Conservation (phyloP, 2,329 filamentous ascomycete species). For the Xylaria sp. region DNA sequence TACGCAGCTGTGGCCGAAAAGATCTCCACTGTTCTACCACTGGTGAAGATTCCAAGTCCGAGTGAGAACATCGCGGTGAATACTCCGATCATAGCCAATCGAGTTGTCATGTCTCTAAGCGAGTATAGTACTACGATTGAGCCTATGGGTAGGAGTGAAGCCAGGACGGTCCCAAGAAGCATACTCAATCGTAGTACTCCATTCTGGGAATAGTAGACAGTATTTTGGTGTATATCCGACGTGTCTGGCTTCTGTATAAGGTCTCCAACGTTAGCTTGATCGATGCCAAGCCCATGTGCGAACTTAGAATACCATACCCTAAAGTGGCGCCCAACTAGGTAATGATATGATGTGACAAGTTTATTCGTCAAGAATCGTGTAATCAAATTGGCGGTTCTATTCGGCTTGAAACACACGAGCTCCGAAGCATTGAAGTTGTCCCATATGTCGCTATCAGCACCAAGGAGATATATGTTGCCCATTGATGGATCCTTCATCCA, state of each 20-base stretch:
- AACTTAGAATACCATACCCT: neutral
- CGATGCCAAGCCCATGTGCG: neutral
- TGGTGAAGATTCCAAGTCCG: neutral
- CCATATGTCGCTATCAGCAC: neutral
- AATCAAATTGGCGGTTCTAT: neutral
- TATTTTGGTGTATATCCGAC: neutral
- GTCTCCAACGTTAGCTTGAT: neutral
- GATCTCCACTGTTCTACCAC: neutral
- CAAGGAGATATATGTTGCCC: neutral
- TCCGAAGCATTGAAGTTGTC: neutral
- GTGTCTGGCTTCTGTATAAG: neutral
- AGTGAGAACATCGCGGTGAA: conserved; percentile 1
- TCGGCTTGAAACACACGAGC: neutral
- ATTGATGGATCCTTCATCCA: neutral
- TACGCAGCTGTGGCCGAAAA: conserved; percentile 5
- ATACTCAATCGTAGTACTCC: neutral
- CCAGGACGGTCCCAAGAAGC: neutral
- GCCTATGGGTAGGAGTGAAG: neutral
- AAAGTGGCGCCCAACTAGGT: neutral
- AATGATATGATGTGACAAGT: neutral
- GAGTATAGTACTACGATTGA: conserved; percentile 2
- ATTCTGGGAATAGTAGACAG: neutral
- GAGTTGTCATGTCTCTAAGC: neutral
- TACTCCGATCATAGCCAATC: neutral
- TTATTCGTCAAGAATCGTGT: neutral